Evolutionary conservation across 441 rosid species (phyloP).

Genomic region (Biscutella laevigata): DNA sequence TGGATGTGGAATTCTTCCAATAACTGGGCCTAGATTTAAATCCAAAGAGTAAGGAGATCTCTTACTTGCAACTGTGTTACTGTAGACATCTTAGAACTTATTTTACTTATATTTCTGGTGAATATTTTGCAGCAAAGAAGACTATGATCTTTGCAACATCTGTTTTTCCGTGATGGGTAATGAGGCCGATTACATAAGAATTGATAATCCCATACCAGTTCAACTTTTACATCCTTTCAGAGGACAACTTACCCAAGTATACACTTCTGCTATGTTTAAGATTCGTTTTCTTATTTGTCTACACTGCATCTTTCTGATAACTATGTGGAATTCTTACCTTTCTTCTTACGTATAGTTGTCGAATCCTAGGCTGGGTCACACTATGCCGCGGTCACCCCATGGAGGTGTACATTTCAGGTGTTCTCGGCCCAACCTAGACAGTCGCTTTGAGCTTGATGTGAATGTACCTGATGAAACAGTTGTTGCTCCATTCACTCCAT

Average conservation of each 20-base stretch:
- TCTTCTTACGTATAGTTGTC: conserved; percentile 12
- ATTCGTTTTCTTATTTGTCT: neutral
- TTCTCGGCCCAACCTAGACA: conserved; percentile 47
- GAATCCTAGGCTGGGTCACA: conserved; percentile 20
- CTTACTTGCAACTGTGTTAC: neutral
- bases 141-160: conserved; percentile 81
- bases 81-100: neutral
- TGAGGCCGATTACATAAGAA: conserved; percentile 53
- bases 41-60: conserved; percentile 68
- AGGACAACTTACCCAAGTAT: conserved; percentile 34
- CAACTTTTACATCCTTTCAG: conserved; percentile 30
- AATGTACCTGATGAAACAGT: conserved; percentile 71
- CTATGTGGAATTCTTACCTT: conserved; percentile 5
- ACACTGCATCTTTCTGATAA: neutral
- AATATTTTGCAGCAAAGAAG: conserved; percentile 44
- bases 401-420: conserved; percentile 25
- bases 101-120: neutral
- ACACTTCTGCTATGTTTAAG: conserved; percentile 9
- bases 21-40: conserved; percentile 76
- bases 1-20: conserved; percentile 82
- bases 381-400: conserved; percentile 14
- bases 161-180: conserved; percentile 68
- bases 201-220: conserved; percentile 51
- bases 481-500: conserved; percentile 61
- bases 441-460: conserved; percentile 74